phyloP scores from a whole-genome alignment of 805 yeast genomes.

The Jamesozyma rosinii region DNA sequence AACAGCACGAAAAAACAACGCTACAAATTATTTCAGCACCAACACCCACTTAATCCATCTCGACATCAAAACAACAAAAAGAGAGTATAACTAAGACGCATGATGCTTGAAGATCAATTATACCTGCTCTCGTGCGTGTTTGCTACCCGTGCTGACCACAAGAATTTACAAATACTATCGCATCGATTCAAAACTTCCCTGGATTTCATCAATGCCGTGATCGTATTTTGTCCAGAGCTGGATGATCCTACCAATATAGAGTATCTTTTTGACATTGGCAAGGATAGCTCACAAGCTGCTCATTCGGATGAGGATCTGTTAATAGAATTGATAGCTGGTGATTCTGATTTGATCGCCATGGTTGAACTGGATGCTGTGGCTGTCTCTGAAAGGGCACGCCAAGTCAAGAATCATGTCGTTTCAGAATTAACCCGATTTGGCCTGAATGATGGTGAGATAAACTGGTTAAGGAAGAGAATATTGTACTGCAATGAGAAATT shows the following conservation, averaged over 20 bases:
- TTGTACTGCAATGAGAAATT: constrained; percentile 16
- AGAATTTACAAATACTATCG: constrained; percentile 6
- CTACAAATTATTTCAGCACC: not conserved
- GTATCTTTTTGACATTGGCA: constrained; percentile 8
- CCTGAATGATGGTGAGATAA: constrained; percentile 2
- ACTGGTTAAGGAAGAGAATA: constrained; percentile 23
- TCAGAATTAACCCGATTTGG: constrained; percentile 6
- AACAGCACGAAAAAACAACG: not conserved
- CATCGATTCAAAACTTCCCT: constrained; percentile 6
- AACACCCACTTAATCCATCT: not conserved
- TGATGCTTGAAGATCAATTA: constrained; percentile 16
- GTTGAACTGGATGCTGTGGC: constrained; percentile 18
- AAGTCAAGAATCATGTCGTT: constrained; percentile 11
- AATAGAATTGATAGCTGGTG: constrained; percentile 14
- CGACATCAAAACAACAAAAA: not conserved
- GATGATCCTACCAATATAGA: constrained; percentile 18
- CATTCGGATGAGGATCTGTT: constrained; percentile 25
- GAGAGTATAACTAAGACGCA: not conserved
- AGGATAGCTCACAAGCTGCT: constrained; percentile 1
- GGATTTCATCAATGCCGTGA: constrained; percentile 16
- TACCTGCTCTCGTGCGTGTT: constrained; percentile 18
- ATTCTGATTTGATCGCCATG: constrained; percentile 15
- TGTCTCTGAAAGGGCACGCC: constrained; percentile 9
- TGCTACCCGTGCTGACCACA: constrained; percentile 19
- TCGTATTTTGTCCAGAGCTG: constrained; percentile 28